Percentiles rank a stretch among this genome's conserved stretches.
Conservation (phyloP, 164 flowering plant genomes). For the Protea cynaroides region DNA sequence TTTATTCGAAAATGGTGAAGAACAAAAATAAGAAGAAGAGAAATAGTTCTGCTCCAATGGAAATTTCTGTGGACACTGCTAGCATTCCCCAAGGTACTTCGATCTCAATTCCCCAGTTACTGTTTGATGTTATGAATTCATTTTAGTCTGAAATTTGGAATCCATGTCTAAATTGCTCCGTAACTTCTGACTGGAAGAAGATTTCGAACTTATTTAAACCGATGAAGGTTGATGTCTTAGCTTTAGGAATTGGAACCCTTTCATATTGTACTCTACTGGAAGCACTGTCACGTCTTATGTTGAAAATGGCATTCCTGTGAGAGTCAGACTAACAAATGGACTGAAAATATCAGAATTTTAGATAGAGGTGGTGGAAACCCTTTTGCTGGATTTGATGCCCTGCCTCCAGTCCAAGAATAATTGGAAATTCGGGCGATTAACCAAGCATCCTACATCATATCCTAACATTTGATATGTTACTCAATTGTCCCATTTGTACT, state of each 20-base stretch:
- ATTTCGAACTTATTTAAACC: neutral
- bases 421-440: no score
- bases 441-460: no score
- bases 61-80: conserved; percentile 13
- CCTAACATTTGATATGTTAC: no score
- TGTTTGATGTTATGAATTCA: neutral
- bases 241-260: neutral
- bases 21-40: conserved; percentile 39
- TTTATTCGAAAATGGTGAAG: conserved; percentile 32
- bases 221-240: neutral
- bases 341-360: no score
- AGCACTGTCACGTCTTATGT: no score
- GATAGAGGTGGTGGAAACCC: no score
- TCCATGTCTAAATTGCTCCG: neutral
- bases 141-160: neutral
- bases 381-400: no score
- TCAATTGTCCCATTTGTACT: no score
- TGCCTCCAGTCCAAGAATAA: no score
- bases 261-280: no score
- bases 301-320: no score
- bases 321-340: no score
- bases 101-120: neutral
- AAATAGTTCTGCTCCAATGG: conserved; percentile 33
- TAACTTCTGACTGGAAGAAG: neutral
- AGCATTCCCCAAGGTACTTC: conserved; percentile 25